A percentile compares a stretch with the other conserved stretches of the same genome.
Evolutionary conservation across 768 basidiomycete species (phyloP).

Genomic region (Suillus cothurnatus): DNA sequence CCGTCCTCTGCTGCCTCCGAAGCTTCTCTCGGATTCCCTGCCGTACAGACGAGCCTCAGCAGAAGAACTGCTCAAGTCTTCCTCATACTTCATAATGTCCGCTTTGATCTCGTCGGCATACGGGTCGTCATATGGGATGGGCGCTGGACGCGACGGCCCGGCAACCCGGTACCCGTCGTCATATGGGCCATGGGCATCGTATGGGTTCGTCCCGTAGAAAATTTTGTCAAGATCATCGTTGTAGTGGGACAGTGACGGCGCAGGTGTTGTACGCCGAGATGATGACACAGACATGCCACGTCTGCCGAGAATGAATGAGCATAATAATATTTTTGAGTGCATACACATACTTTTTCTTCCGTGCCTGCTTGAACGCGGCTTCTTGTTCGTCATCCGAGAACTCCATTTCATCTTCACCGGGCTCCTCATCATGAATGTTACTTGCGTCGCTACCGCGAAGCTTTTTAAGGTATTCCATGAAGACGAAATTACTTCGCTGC

Average conservation of each 20-base stretch:
- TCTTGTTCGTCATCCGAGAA: conserved; percentile 97
- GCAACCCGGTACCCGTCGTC: conserved; percentile 59
- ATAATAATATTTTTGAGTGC: conserved; percentile 6
- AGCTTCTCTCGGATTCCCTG: not conserved
- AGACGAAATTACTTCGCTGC: conserved; percentile 80
- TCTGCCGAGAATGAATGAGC: conserved; percentile 34
- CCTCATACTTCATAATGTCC: conserved; percentile 19
- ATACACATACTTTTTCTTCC: conserved; percentile 58
- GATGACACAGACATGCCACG: conserved; percentile 54
- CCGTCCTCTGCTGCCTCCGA: conserved; percentile 23
- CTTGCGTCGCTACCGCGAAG: conserved; percentile 92
- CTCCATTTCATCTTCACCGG: conserved; percentile 85
- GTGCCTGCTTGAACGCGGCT: conserved; percentile 60
- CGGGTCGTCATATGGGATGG: conserved; percentile 80
- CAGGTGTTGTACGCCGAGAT: conserved; percentile 59
- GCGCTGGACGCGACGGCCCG: conserved; percentile 62
- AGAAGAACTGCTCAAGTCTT: not conserved
- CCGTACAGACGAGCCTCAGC: not conserved
- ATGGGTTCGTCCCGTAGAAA: conserved; percentile 58
- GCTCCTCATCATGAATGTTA: conserved; percentile 94
- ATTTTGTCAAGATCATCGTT: conserved; percentile 49
- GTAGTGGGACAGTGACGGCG: conserved; percentile 53
- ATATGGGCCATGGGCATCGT: conserved; percentile 67
- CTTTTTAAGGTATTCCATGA: conserved; percentile 66
- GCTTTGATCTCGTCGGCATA: conserved; percentile 54